A percentile compares a stretch with the other conserved stretches of the same genome.
These are phyloP conservation scores for Pythium rhizo-oryzae DNA, from an alignment of 352 stramenopile genomes.

Conservation along the genomic window DNA sequence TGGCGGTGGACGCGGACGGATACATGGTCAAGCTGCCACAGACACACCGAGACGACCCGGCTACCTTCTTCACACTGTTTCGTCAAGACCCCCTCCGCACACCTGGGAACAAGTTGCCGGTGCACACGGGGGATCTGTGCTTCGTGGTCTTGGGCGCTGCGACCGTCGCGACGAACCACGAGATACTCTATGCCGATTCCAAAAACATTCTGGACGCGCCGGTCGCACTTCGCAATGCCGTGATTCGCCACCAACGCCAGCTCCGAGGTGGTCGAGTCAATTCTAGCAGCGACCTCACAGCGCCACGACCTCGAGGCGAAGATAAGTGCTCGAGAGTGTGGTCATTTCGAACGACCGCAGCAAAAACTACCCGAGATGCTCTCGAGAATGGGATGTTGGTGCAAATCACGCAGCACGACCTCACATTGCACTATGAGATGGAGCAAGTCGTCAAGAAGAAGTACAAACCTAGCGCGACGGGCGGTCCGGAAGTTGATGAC, in stretches of 20 bases:
- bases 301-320: background rate
- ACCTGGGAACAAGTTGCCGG: slow-evolving; percentile 21
- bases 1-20: slow-evolving; percentile 43
- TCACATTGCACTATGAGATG: slow-evolving; percentile 29
- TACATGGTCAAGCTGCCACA: slow-evolving; percentile 36
- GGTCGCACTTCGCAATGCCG: slow-evolving; percentile 1
- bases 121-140: slow-evolving; percentile 30
- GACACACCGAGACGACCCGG: slow-evolving; percentile 29
- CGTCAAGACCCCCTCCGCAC: slow-evolving; percentile 29
- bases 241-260: slow-evolving; percentile 13
- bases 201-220: slow-evolving; percentile 10
- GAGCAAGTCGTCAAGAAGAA: slow-evolving; percentile 26
- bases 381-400: slow-evolving; percentile 24
- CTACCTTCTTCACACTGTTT: slow-evolving; percentile 46
- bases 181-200: slow-evolving; percentile 25
- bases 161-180: slow-evolving; percentile 19
- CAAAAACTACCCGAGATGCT: background rate
- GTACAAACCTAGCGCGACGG: slow-evolving; percentile 16
- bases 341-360: slow-evolving; percentile 7
- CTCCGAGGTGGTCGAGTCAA: slow-evolving; percentile 1
- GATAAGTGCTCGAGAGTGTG: slow-evolving; percentile 10
- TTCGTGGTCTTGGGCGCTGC: slow-evolving; percentile 38
- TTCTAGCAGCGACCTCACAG: background rate
- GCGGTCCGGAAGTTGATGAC: slow-evolving; percentile 1
- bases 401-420: slow-evolving; percentile 19